A percentile compares a stretch with the other conserved stretches of the same genome.
Evolutionary conservation across 2,329 filamentous ascomycete genomes (phyloP).

Genomic region (Aschersonia sp.): DNA sequence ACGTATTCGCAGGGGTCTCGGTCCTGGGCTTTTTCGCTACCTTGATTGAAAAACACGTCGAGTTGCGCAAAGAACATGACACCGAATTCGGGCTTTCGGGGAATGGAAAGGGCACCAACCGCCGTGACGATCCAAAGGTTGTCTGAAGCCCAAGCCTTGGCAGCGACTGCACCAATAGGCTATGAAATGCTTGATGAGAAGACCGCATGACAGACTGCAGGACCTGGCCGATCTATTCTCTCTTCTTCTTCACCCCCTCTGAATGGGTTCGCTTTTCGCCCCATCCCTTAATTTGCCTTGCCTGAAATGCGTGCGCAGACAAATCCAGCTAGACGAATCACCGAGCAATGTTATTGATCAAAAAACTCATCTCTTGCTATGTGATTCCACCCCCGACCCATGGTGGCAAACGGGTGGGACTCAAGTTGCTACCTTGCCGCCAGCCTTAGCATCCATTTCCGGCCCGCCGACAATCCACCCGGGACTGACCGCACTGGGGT

Average conservation of each 20-base stretch:
- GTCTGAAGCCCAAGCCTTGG: not conserved
- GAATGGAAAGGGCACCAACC: not conserved
- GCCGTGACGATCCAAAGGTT: not conserved
- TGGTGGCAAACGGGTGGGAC: not conserved
- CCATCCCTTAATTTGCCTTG: not conserved
- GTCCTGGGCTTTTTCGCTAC: constrained; percentile 6
- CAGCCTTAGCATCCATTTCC: not conserved
- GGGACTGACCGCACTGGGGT: not conserved
- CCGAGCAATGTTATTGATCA: not conserved
- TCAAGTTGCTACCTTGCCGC: not conserved
- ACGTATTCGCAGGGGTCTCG: constrained; percentile 5
- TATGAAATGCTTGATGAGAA: not conserved
- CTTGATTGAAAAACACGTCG: constrained; percentile 7
- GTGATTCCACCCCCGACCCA: not conserved
- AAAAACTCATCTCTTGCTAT: not conserved
- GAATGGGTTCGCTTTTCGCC: no score
- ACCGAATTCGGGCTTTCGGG: constrained; percentile 13
- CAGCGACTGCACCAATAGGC: not conserved
- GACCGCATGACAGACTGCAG: not conserved
- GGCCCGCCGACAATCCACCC: not conserved
- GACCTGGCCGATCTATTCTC: no score
- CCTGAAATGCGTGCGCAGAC: not conserved
- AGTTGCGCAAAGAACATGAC: constrained; percentile 11
- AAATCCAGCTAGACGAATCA: not conserved
- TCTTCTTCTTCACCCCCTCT: no score